A percentile compares a stretch with the other conserved stretches of the same genome.
Evolutionary conservation across 1,139 yeast genomes (phyloP).

Genomic region (Candida sanyaensis): DNA sequence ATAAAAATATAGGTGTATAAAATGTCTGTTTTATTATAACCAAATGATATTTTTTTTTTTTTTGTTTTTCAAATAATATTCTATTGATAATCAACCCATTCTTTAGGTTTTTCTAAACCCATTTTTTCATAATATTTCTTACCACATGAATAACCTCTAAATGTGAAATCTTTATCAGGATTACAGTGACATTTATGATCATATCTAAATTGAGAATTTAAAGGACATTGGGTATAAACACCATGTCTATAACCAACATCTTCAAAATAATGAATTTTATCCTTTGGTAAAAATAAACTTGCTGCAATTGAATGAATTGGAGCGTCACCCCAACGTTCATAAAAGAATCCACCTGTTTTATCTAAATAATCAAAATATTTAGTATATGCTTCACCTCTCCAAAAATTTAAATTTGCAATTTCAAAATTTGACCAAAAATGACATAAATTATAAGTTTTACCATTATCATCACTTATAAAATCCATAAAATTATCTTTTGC

Average conservation of each 20-base stretch:
- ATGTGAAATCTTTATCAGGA: constrained; percentile 53
- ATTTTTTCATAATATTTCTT: constrained; percentile 49
- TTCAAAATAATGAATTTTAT: constrained; percentile 82
- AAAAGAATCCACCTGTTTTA: constrained; percentile 74
- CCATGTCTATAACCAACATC: constrained; percentile 89
- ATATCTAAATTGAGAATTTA: constrained; percentile 52
- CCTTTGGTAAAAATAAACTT: constrained; percentile 65
- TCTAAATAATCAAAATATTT: constrained; percentile 70
- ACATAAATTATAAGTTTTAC: constrained; percentile 73
- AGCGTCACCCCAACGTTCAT: constrained; percentile 95
- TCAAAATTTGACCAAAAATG: constrained; percentile 97
- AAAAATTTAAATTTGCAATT: constrained; percentile 77
- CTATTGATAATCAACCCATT: constrained; percentile 33
- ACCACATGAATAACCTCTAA: constrained; percentile 57
- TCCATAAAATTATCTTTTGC: constrained; percentile 58
- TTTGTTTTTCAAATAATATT: not conserved
- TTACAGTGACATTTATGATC: constrained; percentile 52
- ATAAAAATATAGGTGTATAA: too few relatives aligned
- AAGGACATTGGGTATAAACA: constrained; percentile 80
- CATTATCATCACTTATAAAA: constrained; percentile 53
- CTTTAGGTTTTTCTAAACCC: constrained; percentile 43
- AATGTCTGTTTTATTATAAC: too few relatives aligned
- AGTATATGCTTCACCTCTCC: constrained; percentile 62
- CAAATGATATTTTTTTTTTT: not conserved
- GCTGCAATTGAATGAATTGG: constrained; percentile 87